Base-by-base conservation (phyloP, 2,329 filamentous ascomycete species). In the Botrytis deweyae region DNA sequence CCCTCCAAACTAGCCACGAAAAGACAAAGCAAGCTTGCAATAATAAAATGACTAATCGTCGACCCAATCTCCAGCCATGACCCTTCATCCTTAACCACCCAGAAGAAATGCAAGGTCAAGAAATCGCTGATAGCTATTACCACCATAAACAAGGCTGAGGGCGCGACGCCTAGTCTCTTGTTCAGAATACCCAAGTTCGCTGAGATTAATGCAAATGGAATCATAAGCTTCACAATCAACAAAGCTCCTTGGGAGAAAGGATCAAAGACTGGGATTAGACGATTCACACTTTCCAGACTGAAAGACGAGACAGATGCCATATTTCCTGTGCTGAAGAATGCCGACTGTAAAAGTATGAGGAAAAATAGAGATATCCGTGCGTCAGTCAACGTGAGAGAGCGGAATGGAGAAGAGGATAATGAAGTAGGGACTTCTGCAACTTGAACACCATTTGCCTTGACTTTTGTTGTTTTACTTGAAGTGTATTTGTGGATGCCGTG, bases 1-100 rank as follows among this genome's bases (percentile, higher is more conserved):
- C 92, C 91, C 84, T 99, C 96, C 64, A 99, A 84, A 22, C 88
- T 90, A 0, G 94, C 93, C 62, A 99, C 94, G 84, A 99, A 99
- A 14, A 97, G 91, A 78, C 94, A 96, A 63, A 98, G 81, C 78
- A 93, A 82, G 82, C 94, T 98, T 29, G 94, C 95, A 84, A 99
- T 98, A 75, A 91, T 90, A 83, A 98, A 99, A 82, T 98, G 95
- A 80, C 90, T 97, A 77, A 99, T 99, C 5, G 94, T 98, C 42
- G 94, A 97, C 46, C 96, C 96, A 81, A 99, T 99, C 81, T 99
- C 96, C 74, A 99, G 84, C 96, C 96, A 99, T 36, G 92, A 96
- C 0, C 96, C 96, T 81, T 99, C 96, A 78, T 99, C 96, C 80
- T 92, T 93, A 64, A 99, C 96, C 79, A 97, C 93, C 90, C 93